Evolutionary conservation across 306 rosid species (phyloP).

Genomic region (Canavalia gladiata): DNA sequence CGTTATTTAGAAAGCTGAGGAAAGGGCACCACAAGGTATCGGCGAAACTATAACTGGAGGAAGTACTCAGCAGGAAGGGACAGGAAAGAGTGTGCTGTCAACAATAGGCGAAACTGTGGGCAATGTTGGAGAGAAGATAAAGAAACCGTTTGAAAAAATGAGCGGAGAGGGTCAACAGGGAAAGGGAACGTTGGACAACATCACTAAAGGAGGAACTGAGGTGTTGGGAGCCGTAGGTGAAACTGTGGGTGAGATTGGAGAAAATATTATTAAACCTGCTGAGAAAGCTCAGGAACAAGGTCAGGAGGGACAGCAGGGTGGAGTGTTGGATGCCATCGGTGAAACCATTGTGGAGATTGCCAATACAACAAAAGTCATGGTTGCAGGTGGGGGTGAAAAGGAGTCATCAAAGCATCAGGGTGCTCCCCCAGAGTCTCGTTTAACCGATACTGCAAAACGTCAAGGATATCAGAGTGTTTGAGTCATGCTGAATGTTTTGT

Average conservation of each 20-base stretch:
- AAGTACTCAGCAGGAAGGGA: conserved; percentile 15
- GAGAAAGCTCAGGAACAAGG: conserved; percentile 39
- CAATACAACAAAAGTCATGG: conserved; percentile 60
- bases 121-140: conserved; percentile 36
- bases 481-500: conserved; percentile 2
- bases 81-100: conserved; percentile 41
- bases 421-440: neutral
- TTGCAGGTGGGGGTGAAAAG: conserved; percentile 54
- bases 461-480: conserved; percentile 7
- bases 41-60: conserved; percentile 39
- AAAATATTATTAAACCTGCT: conserved; percentile 35
- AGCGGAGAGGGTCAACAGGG: neutral
- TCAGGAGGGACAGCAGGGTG: conserved; percentile 33
- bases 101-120: conserved; percentile 36
- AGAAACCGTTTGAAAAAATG: conserved; percentile 41
- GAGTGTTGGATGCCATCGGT: conserved; percentile 67
- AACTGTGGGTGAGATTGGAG: conserved; percentile 54
- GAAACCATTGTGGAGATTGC: conserved; percentile 79
- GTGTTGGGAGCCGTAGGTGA: conserved; percentile 53
- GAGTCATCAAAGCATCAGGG: conserved; percentile 16
- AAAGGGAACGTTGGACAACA: conserved; percentile 6
- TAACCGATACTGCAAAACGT: conserved; percentile 30
- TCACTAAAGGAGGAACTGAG: conserved; percentile 39
- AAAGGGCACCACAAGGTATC: conserved; percentile 37
- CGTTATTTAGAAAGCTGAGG: conserved; percentile 43